A percentile compares a stretch with the other conserved stretches of the same genome.
Evolutionary conservation across 2,329 filamentous ascomycete species (phyloP).

Genomic region (Pseudogymnoascus sp.): DNA sequence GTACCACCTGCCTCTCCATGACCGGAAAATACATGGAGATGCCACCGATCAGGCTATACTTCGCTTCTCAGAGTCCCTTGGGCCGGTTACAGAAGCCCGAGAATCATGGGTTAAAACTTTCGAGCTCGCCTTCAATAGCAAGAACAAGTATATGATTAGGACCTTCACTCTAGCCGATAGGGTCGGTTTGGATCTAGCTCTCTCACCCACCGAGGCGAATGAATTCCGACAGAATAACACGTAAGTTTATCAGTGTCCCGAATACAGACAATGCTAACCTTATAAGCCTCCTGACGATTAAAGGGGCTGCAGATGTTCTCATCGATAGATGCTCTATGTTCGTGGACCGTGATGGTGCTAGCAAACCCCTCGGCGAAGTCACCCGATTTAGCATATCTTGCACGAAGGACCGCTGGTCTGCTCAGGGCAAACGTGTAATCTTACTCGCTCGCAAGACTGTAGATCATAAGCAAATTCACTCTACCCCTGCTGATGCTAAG

Average conservation of each 20-base stretch:
- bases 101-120: slow-evolving; percentile 58
- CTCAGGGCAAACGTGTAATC: slow-evolving; percentile 59
- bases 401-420: slow-evolving; percentile 61
- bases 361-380: slow-evolving; percentile 39
- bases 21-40: slow-evolving; percentile 63
- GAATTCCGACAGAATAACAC: slow-evolving; percentile 21
- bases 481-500: slow-evolving; percentile 36
- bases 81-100: slow-evolving; percentile 50
- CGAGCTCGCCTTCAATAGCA: slow-evolving; percentile 69
- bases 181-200: slow-evolving; percentile 31
- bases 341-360: slow-evolving; percentile 46
- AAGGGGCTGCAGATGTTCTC: slow-evolving; percentile 69
- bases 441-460: slow-evolving; percentile 56
- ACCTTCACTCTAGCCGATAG: slow-evolving; percentile 41
- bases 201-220: slow-evolving; percentile 29
- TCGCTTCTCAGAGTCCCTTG: slow-evolving; percentile 60
- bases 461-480: slow-evolving; percentile 31
- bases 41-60: slow-evolving; percentile 70
- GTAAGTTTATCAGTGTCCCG: slow-evolving; percentile 15
- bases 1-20: slow-evolving; percentile 46
- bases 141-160: slow-evolving; percentile 75
- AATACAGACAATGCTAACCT: slow-evolving; percentile 11
- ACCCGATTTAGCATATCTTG: slow-evolving; percentile 42
- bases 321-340: slow-evolving; percentile 54
- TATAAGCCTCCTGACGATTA: slow-evolving; percentile 55